Evolutionary conservation across 208 protist species (phyloP).

Genomic region (Crithidia sp.): DNA sequence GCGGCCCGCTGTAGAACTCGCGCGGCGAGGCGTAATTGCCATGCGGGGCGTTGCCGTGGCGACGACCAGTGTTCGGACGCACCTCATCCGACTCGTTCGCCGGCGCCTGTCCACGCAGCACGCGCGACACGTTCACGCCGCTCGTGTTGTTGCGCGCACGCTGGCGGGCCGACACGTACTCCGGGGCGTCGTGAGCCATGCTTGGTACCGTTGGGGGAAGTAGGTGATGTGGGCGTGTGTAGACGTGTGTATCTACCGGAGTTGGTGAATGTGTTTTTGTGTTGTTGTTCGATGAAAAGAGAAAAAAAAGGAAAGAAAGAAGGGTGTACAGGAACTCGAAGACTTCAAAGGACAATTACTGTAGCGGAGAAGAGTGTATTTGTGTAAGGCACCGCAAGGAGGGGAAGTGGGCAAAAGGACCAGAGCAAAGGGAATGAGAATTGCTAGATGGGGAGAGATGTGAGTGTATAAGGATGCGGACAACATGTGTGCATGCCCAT

Average conservation of each 20-base stretch:
- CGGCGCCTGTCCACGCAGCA: constrained; percentile 28
- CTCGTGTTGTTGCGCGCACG: constrained; percentile 39
- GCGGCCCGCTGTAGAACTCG: constrained; percentile 76
- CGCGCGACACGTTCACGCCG: constrained; percentile 37
- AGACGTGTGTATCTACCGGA: not conserved
- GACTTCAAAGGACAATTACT: not conserved
- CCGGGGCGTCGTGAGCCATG: constrained; percentile 10
- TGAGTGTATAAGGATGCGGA: no score
- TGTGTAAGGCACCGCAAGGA: no score
- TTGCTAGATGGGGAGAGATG: no score
- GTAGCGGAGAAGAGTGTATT: not conserved
- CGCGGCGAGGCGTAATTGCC: constrained; percentile 50
- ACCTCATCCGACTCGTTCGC: constrained; percentile 14
- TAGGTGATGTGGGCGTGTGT: no score
- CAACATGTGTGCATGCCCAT: no score
- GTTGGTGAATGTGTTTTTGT: constrained; percentile 14
- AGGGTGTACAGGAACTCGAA: constrained; percentile 4
- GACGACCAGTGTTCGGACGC: constrained; percentile 32
- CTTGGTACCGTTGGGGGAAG: not conserved
- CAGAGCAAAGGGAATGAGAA: no score
- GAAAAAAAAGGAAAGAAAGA: constrained; percentile 5
- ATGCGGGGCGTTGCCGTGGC: constrained; percentile 12
- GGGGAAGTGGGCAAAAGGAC: not conserved
- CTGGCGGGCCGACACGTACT: constrained; percentile 29
- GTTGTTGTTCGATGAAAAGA: constrained; percentile 2